Evolutionary conservation across 2,329 filamentous ascomycete species (phyloP), one percentile per base, ranked within the genome.

Genomic region (Microsporum ferrugineum): DNA sequence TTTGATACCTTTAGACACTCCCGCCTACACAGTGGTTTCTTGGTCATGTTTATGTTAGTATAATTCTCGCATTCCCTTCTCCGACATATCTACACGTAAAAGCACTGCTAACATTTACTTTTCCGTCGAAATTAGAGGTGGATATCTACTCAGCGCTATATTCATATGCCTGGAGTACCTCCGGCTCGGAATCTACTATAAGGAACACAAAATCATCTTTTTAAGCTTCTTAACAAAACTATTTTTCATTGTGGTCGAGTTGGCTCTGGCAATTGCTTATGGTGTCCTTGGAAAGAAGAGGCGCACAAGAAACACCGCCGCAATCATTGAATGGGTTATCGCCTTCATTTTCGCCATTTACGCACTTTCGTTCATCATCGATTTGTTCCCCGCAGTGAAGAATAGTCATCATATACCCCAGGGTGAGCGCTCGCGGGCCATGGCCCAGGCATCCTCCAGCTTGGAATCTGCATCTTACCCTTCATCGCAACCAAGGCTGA

Each of bases 151-250:
- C 60, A 89, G 86, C 3, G 91, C 92, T 61, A 81, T 96, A 66
- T 92, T 91, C 74, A 88, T 92, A 66, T 96, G 91, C 78, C 85
- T 84, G 77, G 91, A 96, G 73, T 96, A 95, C 73, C 87, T 94
- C 69, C 85, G 89, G 1, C 81, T 97, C 1, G 90, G 91, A 31
- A 84, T 87, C 59, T 86, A 87, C 71, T 89, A 91, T 77, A 87
- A 87, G 64, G 65, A 71, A 6, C 83, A 92, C 74, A 82, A 80
- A 60, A 77, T 94, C 65, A 82, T 99, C 8, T 82, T 85, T 56
- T 73, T 80, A 63, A 94, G 88, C 61, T 97, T 97, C 79, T 91
- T 86, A 82, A 79, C 94, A 71, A 99, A 99, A 76, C 80, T 95
- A 33, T 66, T 73, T 62, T 97, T 99, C 75, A 87, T 97, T 71